Percentiles rank a stretch among this genome's conserved stretches.
These are phyloP conservation scores for Zygotorulaspora florentina DNA, from an alignment of 805 yeast species.

Conservation along the genomic window DNA sequence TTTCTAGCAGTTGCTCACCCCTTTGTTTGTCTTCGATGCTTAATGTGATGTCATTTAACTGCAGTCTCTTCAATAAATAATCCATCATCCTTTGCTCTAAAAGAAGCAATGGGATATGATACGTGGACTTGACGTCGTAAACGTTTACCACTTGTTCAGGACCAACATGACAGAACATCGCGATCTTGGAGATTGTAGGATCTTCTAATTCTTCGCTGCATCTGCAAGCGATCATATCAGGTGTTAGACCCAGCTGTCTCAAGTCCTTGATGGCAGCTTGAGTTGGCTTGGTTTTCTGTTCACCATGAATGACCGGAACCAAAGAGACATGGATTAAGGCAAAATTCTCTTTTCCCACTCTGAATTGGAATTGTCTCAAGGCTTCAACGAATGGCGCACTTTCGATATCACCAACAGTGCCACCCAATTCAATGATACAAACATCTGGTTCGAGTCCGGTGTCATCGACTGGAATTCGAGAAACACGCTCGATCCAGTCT, in stretches of 20 bases:
- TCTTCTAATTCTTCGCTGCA: constrained; percentile 78
- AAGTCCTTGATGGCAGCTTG: constrained; percentile 98
- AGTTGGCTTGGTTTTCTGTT: constrained; percentile 98
- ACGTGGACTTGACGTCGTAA: constrained; percentile 93
- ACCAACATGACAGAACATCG: constrained; percentile 99
- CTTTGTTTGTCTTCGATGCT: constrained; percentile 48
- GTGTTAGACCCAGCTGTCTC: constrained; percentile 89
- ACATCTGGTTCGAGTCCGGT: constrained; percentile 89
- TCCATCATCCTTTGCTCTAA: constrained; percentile 81
- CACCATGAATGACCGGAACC: constrained; percentile 97
- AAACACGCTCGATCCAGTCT: constrained; percentile 95
- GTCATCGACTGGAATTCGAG: constrained; percentile 86
- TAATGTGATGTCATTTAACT: constrained; percentile 47
- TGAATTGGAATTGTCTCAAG: constrained; percentile 95
- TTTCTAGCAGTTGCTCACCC: constrained; percentile 65
- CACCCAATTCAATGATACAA: constrained; percentile 96
- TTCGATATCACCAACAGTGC: constrained; percentile 99
- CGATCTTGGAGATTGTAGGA: constrained; percentile 89
- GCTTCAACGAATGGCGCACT: constrained; percentile 99
- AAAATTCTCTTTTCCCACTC: constrained; percentile 91
- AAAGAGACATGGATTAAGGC: constrained; percentile 94
- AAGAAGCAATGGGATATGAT: constrained; percentile 91
- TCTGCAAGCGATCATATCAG: constrained; percentile 97
- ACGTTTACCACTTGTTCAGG: constrained; percentile 97
- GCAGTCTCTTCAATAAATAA: constrained; percentile 65